Evolutionary conservation across 2,329 filamentous ascomycete genomes (phyloP).

Genomic region (Aspergillus brasiliensis): DNA sequence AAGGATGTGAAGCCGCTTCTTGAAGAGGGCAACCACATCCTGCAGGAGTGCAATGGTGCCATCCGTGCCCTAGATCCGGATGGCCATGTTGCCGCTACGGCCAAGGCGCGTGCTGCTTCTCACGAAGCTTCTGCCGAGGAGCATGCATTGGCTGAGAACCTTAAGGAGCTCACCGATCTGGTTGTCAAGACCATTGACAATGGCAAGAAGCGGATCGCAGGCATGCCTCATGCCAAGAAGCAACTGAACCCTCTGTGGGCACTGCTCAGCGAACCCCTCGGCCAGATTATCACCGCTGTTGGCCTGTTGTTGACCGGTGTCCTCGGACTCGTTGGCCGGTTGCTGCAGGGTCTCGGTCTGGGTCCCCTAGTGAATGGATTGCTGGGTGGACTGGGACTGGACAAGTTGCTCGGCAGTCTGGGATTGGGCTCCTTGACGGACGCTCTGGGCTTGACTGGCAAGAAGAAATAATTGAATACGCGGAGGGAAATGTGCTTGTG

Average conservation of each 20-base stretch:
- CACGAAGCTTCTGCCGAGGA: slow-evolving; percentile 81
- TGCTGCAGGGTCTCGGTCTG: slow-evolving; percentile 79
- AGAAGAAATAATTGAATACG: slow-evolving; percentile 44
- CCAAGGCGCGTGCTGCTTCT: slow-evolving; percentile 76
- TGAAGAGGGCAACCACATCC: slow-evolving; percentile 78
- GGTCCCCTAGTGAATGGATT: slow-evolving; percentile 79
- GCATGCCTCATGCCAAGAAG: slow-evolving; percentile 94
- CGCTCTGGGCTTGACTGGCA: slow-evolving; percentile 47
- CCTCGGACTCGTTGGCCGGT: slow-evolving; percentile 76
- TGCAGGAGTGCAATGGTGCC: slow-evolving; percentile 82
- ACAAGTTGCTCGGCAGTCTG: slow-evolving; percentile 51
- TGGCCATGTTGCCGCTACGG: slow-evolving; percentile 78
- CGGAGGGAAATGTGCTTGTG: background rate
- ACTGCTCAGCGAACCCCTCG: slow-evolving; percentile 72
- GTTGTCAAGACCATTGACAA: slow-evolving; percentile 83
- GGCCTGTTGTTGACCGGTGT: slow-evolving; percentile 81
- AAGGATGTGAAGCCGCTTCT: slow-evolving; percentile 84
- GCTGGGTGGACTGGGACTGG: slow-evolving; percentile 70
- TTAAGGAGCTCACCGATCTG: slow-evolving; percentile 80
- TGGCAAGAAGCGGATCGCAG: slow-evolving; percentile 82
- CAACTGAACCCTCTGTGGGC: slow-evolving; percentile 89
- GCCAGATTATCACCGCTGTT: slow-evolving; percentile 90
- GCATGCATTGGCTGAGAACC: slow-evolving; percentile 76
- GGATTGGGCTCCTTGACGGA: slow-evolving; percentile 54
- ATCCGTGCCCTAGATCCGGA: slow-evolving; percentile 89